phyloP scores from a whole-genome alignment of 2,329 filamentous ascomycete genomes.

The Colletotrichum tamarilloi region DNA sequence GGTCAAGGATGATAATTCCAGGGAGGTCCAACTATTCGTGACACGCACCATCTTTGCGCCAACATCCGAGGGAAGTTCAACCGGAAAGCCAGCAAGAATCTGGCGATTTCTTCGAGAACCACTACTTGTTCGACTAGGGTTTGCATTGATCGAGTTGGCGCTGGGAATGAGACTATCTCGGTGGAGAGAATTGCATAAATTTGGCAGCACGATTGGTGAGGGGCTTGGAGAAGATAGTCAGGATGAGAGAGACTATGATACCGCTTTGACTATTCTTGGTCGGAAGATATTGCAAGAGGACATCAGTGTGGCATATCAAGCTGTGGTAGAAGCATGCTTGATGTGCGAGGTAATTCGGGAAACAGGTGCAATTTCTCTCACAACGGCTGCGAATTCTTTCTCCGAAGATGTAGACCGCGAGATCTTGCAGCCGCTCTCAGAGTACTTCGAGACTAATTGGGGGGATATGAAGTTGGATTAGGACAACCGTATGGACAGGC shows the following conservation, averaged over 20 bases:
- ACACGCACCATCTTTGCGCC: background rate
- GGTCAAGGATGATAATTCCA: background rate
- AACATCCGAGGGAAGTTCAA: background rate
- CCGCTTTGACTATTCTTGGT: background rate
- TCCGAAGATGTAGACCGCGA: constrained; percentile 6
- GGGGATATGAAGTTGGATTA: background rate
- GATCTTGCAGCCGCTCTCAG: constrained; percentile 4
- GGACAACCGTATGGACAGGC: background rate
- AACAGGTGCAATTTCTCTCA: background rate
- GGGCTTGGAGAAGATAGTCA: background rate
- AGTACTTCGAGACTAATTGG: constrained; percentile 16
- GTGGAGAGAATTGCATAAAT: background rate
- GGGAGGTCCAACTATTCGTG: background rate
- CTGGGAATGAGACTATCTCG: constrained; percentile 6
- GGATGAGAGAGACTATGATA: constrained; percentile 9
- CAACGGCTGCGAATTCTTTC: background rate
- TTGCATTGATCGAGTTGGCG: constrained; percentile 18
- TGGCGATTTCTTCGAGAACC: constrained; percentile 9
- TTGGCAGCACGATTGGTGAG: background rate
- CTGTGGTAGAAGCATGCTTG: constrained; percentile 13
- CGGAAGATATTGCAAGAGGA: background rate
- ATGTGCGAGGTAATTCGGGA: constrained; percentile 2
- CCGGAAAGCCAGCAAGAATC: background rate
- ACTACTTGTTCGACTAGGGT: constrained; percentile 12
- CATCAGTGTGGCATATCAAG: background rate